Evolutionary conservation across 257 asterid species (phyloP), one percentile per base, ranked within the genome.

Genomic region (Paraleonurus japonicus): DNA sequence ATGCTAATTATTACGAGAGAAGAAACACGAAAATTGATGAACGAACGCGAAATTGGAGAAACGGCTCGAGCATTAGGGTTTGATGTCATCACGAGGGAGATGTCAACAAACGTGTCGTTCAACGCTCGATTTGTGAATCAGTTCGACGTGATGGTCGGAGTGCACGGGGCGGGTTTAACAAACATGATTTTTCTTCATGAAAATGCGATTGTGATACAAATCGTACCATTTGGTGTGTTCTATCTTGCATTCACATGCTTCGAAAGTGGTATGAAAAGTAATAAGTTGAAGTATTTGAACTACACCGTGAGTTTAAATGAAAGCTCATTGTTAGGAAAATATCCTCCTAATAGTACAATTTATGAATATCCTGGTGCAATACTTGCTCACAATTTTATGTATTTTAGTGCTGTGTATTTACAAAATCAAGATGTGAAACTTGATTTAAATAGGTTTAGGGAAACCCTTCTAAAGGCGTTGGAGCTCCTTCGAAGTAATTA

Each of bases 81-180:
- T 26, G 74, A 86, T 0, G 85, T 80, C 2, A 78, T 59, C 3
- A 12, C 75, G 22, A 80, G 81, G 37, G 78, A 78, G 22, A 69
- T 27, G 6, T 2, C 41, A 0, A 1, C 2, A 32, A 50, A 84
- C 11, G 7, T 83, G 23, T 2, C 66, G 3, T 4, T 6, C 0
- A 67, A 75, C 8, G 79, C 96, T 0, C 13, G 54, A 5, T 19
- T 73, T 0, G 84, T 86, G 67, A 88, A 90, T 60, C 61, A 83
- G 2, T 75, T 85, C 23, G 96, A 90, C 61, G 90, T 83, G 35
- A 32, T 90, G 81, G 26, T 86, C 33, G 95, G 95, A 2, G 87
- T 88, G 6, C 97, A 90, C 9, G 96, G 97, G 19, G 94, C 97
- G 5, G 92, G 93, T 0, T 83, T 90, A 1, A 81, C 90, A 0